Evolutionary conservation across 768 basidiomycete species (phyloP), one percentile per base, ranked within the genome.

Genomic region (Lactifluus hygrophoroides): DNA sequence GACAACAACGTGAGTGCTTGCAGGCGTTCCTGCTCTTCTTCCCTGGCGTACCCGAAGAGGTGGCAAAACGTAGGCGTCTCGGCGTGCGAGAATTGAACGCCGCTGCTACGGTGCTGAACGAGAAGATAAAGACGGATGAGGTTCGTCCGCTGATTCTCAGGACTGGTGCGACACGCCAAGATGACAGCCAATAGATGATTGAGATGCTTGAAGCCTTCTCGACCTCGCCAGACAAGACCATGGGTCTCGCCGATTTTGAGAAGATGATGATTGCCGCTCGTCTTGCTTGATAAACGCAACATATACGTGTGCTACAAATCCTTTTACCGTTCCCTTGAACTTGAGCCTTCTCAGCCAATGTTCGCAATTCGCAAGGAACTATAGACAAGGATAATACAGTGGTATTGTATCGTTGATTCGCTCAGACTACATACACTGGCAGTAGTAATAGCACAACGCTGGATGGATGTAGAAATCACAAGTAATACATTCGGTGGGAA

Each of bases 191-290:
- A 54, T 28, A 91, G 90, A 84, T 89, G 64, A 64, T 84, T 3
- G 88, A 90, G 57, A 92, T 91, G 89, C 73, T 93, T 1, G 77
- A 80, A n/a, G 76, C 77, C 51, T 92, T 89, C 66, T 88, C 90
- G 1, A 81, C 79, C 0, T 78, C 81, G 0, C 72, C 79, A 0
- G 89, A 91, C 69, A 83, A 82, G 67, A 79, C 86, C 3, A 77
- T 92, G 74, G 71, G 70, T 56, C 74, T 90, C 34, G 69, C 73
- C 14, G 88, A 91, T 68, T 93, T 93, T 65, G 80, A 83, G 63
- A 73, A 73, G 21, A 89, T 93, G 82, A 89, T 91, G 83, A 68
- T 83, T 25, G 67, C 75, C 1, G 79, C 86, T 7, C 80, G 76
- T 66, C 69, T 88, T 40, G 78, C 75, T 2, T 84, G 61, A 63